Conservation (phyloP, 139 green algal genomes). For the Eudorina sp. region DNA sequence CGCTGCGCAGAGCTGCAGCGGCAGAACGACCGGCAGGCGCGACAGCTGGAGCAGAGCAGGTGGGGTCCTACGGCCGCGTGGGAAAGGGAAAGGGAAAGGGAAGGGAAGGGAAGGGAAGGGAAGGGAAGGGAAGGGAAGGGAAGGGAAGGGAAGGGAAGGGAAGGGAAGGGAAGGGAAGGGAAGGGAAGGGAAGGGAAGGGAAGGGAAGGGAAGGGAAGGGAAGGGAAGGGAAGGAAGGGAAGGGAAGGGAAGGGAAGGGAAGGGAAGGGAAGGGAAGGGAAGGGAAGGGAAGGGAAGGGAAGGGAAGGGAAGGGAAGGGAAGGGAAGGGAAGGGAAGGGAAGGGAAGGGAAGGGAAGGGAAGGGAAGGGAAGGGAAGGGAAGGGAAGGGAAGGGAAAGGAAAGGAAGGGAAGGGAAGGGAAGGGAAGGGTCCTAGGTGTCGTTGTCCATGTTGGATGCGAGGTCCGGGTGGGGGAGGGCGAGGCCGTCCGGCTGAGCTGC, state of each 20-base stretch:
- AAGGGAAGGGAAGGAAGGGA: neutral
- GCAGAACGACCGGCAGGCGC: neutral
- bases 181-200: neutral
- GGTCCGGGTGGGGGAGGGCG: too few species aligned
- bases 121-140: neutral
- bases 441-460: too few species aligned
- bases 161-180: neutral
- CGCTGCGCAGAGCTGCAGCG: neutral
- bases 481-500: too few species aligned
- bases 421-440: neutral
- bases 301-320: neutral
- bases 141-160: neutral
- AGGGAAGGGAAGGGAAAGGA: neutral
- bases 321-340: neutral
- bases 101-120: neutral
- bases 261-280: neutral
- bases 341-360: neutral
- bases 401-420: neutral
- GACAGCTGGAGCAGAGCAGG: constrained; percentile 3
- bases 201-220: neutral
- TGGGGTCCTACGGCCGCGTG: neutral
- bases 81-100: neutral
- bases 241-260: neutral
- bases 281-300: neutral
- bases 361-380: neutral